phyloP scores from a whole-genome alignment of 768 basidiomycete genomes.

The Mycena maculata region DNA sequence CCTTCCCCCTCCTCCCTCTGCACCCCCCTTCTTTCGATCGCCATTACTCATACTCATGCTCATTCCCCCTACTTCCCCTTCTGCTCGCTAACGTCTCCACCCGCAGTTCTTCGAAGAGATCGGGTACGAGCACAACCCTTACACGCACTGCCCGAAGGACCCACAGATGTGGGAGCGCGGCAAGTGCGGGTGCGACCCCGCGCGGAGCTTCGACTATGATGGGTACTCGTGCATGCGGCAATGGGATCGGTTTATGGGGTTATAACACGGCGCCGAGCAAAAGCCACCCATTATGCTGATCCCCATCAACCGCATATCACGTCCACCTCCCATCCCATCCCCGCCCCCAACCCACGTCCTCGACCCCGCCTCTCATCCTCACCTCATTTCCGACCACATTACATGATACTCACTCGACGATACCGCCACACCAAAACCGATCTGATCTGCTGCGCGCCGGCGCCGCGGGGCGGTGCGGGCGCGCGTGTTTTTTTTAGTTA shows the following conservation, averaged over 20 bases:
- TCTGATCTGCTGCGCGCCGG: neutral
- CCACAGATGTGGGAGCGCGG: slow-evolving; percentile 51
- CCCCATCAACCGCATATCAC: neutral
- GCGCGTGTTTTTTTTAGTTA: too few species aligned
- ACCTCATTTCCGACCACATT: neutral
- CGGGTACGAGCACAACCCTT: slow-evolving; percentile 68
- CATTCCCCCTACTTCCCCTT: too few species aligned
- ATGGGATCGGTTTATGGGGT: slow-evolving; percentile 54
- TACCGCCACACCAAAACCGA: too few species aligned
- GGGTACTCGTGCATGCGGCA: slow-evolving; percentile 67
- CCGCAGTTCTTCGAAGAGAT: slow-evolving; percentile 81
- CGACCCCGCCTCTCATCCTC: neutral
- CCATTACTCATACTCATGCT: neutral
- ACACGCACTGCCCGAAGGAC: slow-evolving; percentile 60
- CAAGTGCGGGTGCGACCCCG: slow-evolving; percentile 62
- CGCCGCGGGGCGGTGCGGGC: neutral
- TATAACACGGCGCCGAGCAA: neutral
- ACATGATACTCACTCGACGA: too few species aligned
- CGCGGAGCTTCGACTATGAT: slow-evolving; percentile 70
- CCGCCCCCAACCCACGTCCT: neutral
- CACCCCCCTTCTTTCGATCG: too few species aligned
- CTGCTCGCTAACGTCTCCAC: too few species aligned
- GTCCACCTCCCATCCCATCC: neutral
- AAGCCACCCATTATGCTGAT: neutral
- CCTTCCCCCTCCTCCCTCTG: too few species aligned